A percentile compares a stretch with the other conserved stretches of the same genome.
Evolutionary conservation across 345 rosid species (phyloP).

Genomic region (Populus deltoides): DNA sequence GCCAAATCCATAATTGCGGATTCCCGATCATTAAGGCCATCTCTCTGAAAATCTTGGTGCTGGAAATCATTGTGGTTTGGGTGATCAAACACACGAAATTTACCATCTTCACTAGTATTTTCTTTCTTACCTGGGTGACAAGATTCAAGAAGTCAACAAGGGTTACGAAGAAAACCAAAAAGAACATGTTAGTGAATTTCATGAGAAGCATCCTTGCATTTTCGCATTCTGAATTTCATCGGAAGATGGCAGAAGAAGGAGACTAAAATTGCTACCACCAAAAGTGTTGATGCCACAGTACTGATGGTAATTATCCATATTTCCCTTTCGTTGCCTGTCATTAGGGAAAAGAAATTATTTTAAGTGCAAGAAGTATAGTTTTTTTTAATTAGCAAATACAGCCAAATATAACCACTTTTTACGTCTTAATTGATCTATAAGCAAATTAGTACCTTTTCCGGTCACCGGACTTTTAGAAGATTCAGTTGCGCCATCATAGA

Average conservation of each 20-base stretch:
- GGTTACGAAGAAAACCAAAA: neutral
- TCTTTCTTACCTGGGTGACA: neutral
- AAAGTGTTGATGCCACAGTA: neutral
- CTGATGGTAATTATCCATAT: neutral
- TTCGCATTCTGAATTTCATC: neutral
- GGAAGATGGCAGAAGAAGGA: neutral
- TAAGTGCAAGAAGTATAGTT: neutral
- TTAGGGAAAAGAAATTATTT: neutral
- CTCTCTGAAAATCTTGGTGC: neutral
- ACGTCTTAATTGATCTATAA: neutral
- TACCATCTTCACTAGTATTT: neutral
- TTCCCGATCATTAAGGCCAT: slow-evolving; percentile 1
- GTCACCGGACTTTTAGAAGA: neutral
- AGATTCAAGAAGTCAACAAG: neutral
- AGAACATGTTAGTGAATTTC: neutral
- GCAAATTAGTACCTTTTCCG: slow-evolving; percentile 16
- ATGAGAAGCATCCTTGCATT: neutral
- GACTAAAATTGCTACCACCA: neutral
- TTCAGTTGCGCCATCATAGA: slow-evolving; percentile 24
- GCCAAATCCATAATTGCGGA: neutral
- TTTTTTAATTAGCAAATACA: neutral
- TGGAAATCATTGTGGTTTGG: neutral
- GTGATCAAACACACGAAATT: slow-evolving; percentile 2
- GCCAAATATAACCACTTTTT: neutral
- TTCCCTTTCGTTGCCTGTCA: neutral